A percentile compares a stretch with the other conserved stretches of the same genome.
Evolutionary conservation across 768 basidiomycete genomes (phyloP).

Genomic region (Podaxis sp.): DNA sequence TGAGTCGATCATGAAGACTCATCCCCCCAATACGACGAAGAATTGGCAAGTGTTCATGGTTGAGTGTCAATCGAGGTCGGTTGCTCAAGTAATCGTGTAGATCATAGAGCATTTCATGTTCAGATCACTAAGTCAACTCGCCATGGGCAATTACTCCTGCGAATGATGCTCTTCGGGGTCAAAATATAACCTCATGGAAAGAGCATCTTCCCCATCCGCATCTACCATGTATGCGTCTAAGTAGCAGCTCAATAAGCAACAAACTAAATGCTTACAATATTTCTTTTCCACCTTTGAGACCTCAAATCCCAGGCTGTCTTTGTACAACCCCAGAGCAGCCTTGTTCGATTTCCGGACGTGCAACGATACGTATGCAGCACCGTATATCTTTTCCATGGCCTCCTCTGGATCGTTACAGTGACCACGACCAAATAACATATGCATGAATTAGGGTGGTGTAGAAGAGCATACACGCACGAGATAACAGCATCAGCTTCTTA

Average conservation of each 20-base stretch:
- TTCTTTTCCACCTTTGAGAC: slow-evolving; percentile 83
- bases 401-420: slow-evolving; percentile 54
- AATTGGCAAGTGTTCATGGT: no score
- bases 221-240: slow-evolving; percentile 41
- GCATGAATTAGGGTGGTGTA: background rate
- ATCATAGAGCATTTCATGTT: background rate
- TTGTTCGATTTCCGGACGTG: slow-evolving; percentile 96
- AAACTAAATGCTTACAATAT: slow-evolving; percentile 66
- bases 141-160: background rate
- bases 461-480: slow-evolving; percentile 57
- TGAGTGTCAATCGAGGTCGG: background rate
- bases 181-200: slow-evolving; percentile 68
- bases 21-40: no score
- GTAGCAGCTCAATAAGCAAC: background rate
- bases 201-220: slow-evolving; percentile 85
- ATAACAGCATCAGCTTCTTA: slow-evolving; percentile 90
- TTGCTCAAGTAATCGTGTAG: background rate
- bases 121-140: background rate
- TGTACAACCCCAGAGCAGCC: slow-evolving; percentile 85
- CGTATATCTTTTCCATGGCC: slow-evolving; percentile 88
- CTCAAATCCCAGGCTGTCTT: slow-evolving; percentile 86
- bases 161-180: background rate
- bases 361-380: slow-evolving; percentile 79
- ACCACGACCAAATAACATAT: background rate
- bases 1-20: no score